Evolutionary conservation across 441 rosid species (phyloP).

Genomic region (Pelargonium cotyledonis): DNA sequence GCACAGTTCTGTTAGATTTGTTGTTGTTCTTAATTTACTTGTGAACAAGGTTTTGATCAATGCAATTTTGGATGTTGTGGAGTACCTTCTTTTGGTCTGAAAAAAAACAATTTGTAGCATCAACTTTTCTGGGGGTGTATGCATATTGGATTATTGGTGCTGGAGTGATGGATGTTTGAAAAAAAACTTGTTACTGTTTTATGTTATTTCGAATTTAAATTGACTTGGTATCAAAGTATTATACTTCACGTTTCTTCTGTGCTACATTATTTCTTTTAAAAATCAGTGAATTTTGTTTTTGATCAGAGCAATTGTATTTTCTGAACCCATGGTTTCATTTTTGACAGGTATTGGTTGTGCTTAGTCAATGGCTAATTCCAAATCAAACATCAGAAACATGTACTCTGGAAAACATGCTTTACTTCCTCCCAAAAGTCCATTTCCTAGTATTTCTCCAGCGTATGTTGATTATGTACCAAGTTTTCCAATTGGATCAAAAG

Average conservation of each 20-base stretch:
- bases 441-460: slow-evolving; percentile 21
- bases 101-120: not conserved
- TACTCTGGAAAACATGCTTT: slow-evolving; percentile 72
- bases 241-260: not conserved
- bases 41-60: not conserved
- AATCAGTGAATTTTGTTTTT: not conserved
- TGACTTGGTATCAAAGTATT: not conserved
- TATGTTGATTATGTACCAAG: slow-evolving; percentile 16
- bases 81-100: not conserved
- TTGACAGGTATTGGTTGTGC: slow-evolving; percentile 26
- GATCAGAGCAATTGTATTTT: not conserved
- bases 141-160: not conserved
- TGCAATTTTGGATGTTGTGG: not conserved
- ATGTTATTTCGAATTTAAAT: too few relatives aligned
- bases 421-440: slow-evolving; percentile 16
- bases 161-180: not conserved
- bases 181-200: not conserved
- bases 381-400: slow-evolving; percentile 58
- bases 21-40: not conserved
- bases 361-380: slow-evolving; percentile 66
- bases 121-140: not conserved
- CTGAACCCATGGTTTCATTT: not conserved
- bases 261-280: too few relatives aligned
- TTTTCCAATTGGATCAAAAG: slow-evolving; percentile 15
- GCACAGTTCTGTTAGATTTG: not conserved